Percentiles rank a stretch among this genome's conserved stretches.
Conservation (phyloP, 257 asterid genomes). For the Primulina eburnea region DNA sequence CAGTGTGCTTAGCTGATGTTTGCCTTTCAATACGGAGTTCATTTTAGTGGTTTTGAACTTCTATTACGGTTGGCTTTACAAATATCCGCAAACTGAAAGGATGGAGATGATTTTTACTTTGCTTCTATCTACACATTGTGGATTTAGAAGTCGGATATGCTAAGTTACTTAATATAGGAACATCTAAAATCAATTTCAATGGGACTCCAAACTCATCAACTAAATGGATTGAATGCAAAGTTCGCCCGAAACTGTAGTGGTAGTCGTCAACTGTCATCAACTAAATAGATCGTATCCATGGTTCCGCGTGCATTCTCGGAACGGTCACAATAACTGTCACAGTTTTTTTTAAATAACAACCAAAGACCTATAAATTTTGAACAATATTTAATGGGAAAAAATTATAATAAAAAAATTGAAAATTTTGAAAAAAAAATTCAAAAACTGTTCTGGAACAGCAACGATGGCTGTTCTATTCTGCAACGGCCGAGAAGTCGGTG, state of each 20-base stretch:
- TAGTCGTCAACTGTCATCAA: no score
- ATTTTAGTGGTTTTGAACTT: not conserved
- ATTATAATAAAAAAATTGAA: no score
- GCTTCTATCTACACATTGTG: not conserved
- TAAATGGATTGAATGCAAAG: not conserved
- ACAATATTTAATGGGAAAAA: no score
- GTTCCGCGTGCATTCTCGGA: no score
- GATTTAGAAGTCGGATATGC: not conserved
- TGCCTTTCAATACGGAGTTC: not conserved
- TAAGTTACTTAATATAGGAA: not conserved
- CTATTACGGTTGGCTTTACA: not conserved
- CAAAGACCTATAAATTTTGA: no score
- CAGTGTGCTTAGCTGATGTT: not conserved
- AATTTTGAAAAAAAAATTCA: no score
- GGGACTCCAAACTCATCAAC: not conserved
- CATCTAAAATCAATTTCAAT: not conserved
- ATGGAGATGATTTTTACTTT: constrained; percentile 10
- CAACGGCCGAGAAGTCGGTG: no score
- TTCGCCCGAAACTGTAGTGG: no score
- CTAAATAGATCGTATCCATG: not conserved
- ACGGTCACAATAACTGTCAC: no score
- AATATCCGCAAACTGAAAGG: not conserved
- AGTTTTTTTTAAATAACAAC: no score
- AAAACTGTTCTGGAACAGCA: no score
- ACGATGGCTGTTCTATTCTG: no score